A percentile compares a stretch with the other conserved stretches of the same genome.
phyloP scores from a whole-genome alignment of 345 rosid genomes.

The Nephelium lappaceum region DNA sequence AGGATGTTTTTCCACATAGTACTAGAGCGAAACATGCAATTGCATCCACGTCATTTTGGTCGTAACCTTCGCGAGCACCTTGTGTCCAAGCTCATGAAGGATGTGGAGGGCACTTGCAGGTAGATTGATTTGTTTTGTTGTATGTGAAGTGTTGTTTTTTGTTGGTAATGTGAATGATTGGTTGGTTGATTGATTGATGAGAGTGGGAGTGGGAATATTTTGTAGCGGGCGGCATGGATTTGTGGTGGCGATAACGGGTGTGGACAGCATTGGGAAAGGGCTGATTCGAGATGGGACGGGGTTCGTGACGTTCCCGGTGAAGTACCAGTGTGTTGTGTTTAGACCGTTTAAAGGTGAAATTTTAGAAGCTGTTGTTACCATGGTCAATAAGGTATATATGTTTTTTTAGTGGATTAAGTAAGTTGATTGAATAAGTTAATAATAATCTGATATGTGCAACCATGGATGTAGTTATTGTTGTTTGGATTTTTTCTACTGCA shows the following conservation, averaged over 20 bases:
- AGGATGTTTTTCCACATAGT: conserved; percentile 88
- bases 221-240: conserved; percentile 88
- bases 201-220: conserved; percentile 3
- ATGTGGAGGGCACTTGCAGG: conserved; percentile 98
- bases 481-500: background rate
- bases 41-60: conserved; percentile 89
- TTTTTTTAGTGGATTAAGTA: background rate
- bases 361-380: conserved; percentile 88
- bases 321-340: conserved; percentile 85
- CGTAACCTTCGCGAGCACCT: conserved; percentile 81
- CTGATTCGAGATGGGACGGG: conserved; percentile 91
- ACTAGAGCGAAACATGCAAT: conserved; percentile 86
- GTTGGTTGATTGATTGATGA: background rate
- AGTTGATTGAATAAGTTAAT: background rate
- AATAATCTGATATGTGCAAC: background rate
- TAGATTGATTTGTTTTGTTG: conserved; percentile 15
- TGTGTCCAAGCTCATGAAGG: conserved; percentile 87
- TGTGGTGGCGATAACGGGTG: conserved; percentile 88
- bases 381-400: conserved; percentile 68
- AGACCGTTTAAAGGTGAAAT: conserved; percentile 94
- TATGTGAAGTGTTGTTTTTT: background rate
- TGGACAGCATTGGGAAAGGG: conserved; percentile 83
- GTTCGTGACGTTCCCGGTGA: conserved; percentile 81
- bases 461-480: background rate
- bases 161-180: background rate